Base-by-base conservation (phyloP, 805 yeast species). In the Wickerhamomyces ciferrii region DNA sequence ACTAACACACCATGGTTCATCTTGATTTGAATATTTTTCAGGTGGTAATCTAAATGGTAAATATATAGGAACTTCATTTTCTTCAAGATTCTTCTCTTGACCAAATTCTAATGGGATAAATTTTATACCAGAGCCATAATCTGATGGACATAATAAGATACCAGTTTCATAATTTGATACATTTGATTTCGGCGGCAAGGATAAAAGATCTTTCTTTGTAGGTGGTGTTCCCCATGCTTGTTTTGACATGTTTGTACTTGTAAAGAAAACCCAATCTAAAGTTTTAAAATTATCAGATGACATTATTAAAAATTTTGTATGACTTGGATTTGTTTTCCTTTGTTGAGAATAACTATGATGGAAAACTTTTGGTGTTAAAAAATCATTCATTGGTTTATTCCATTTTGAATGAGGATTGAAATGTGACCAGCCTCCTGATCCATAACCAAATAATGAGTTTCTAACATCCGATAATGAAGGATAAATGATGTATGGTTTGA, bases 191-290 rank as follows among this genome's bases (percentile, higher is more conserved):
- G 71, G 68, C 14, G 50, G 41, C n/a, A n/a, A n/a, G n/a, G n/a
- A n/a, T 5, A 43, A 15, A 14, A 51, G 27, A 20, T 24, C 25
- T 44, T 43, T 40, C 41, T 45, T 24, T 42, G 23, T 62, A 45
- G 36, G 59, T 53, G 15, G 68, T 5, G 59, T 65, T 0, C 96
- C 96, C 96, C 96, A 88, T 1, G 96, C 96, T 49, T 79, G 84
- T 45, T 78, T 78, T 29, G 91, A 83, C 37, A 87, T 56, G 57
- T 88, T 88, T 29, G 88, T 85, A 42, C 90, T 83, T 0, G 94
- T 85, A 58, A 85, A 69, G 6, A 85, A 60, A 18, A 82, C 74
- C 95, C 96, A 88, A 43, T 77, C 74, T 5, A 85, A 59, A 2
- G 77, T 65, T 32, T 63, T 54, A 61, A 74, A 78, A 43, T 71